phyloP scores from a whole-genome alignment of 2,329 filamentous ascomycete genomes.

The Anthostomella pinea region DNA sequence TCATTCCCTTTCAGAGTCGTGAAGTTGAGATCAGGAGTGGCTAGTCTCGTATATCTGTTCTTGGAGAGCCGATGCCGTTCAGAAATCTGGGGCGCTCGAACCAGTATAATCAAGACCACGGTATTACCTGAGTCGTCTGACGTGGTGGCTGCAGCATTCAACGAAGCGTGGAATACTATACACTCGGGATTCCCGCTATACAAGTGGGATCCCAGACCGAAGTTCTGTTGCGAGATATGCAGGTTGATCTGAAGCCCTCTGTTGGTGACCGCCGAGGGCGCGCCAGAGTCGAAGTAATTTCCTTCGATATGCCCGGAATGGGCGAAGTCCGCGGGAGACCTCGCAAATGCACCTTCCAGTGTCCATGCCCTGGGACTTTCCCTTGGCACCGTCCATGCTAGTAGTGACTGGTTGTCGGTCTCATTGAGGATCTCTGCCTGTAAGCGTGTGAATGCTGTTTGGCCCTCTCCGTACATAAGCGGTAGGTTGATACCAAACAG shows the following conservation, averaged over 20 bases:
- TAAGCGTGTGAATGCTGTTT: conserved; percentile 12
- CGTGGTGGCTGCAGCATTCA: neutral
- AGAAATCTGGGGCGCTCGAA: neutral
- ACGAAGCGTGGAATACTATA: neutral
- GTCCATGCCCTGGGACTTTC: neutral
- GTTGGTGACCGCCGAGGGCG: neutral
- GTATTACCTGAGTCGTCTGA: too few species aligned
- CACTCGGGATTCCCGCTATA: neutral
- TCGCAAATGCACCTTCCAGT: conserved; percentile 1
- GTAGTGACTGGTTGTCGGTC: conserved; percentile 14
- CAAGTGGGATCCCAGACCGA: neutral
- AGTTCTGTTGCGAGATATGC: neutral
- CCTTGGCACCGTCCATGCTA: conserved; percentile 11
- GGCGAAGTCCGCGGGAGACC: neutral
- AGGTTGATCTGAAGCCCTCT: neutral
- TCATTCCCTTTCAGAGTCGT: neutral
- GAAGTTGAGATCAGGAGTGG: neutral
- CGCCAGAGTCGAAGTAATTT: neutral
- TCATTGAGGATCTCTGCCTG: conserved; percentile 17
- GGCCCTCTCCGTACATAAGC: conserved; percentile 13
- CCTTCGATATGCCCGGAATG: neutral
- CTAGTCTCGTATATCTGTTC: conserved; percentile 1
- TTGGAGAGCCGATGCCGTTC: neutral
- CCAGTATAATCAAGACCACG: neutral
- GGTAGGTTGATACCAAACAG: conserved; percentile 19